Evolutionary conservation across 2,329 filamentous ascomycete species (phyloP).

Genomic region (Trichoderma cornu-damae): DNA sequence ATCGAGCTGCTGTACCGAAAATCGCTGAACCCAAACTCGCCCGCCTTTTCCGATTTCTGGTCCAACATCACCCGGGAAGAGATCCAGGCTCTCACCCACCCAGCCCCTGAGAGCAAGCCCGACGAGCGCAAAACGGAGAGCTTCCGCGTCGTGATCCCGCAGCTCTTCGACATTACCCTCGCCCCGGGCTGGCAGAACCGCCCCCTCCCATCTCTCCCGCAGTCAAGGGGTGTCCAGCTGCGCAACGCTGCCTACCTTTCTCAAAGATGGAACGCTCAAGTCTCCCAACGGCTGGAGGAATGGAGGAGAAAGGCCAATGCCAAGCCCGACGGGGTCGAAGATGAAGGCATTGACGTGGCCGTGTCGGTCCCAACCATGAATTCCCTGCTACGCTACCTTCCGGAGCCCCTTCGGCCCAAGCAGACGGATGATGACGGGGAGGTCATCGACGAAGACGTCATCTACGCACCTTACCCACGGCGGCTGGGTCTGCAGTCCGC

Average conservation of each 20-base stretch:
- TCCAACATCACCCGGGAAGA: slow-evolving; percentile 28
- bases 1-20: slow-evolving; percentile 45
- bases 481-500: slow-evolving; percentile 42
- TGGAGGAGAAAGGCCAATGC: slow-evolving; percentile 43
- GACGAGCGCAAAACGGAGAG: slow-evolving; percentile 32
- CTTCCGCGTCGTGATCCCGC: slow-evolving; percentile 50
- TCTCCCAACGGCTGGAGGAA: slow-evolving; percentile 37
- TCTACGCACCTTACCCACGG: slow-evolving; percentile 33
- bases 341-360: slow-evolving; percentile 22
- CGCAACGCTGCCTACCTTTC: slow-evolving; percentile 51
- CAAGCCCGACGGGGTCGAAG: slow-evolving; percentile 36
- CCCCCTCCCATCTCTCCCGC: slow-evolving; percentile 39
- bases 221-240: slow-evolving; percentile 47
- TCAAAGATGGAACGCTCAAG: slow-evolving; percentile 43
- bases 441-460: slow-evolving; percentile 22
- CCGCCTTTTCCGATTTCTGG: slow-evolving; percentile 44
- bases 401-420: slow-evolving; percentile 18
- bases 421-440: slow-evolving; percentile 10
- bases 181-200: slow-evolving; percentile 49
- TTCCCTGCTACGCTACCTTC: slow-evolving; percentile 22
- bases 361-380: slow-evolving; percentile 15
- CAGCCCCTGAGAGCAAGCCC: slow-evolving; percentile 23
- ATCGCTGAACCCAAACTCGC: slow-evolving; percentile 38
- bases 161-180: slow-evolving; percentile 49
- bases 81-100: slow-evolving; percentile 26